Evolutionary conservation across 2,329 filamentous ascomycete genomes (phyloP).

Genomic region (Alternaria gaisen): DNA sequence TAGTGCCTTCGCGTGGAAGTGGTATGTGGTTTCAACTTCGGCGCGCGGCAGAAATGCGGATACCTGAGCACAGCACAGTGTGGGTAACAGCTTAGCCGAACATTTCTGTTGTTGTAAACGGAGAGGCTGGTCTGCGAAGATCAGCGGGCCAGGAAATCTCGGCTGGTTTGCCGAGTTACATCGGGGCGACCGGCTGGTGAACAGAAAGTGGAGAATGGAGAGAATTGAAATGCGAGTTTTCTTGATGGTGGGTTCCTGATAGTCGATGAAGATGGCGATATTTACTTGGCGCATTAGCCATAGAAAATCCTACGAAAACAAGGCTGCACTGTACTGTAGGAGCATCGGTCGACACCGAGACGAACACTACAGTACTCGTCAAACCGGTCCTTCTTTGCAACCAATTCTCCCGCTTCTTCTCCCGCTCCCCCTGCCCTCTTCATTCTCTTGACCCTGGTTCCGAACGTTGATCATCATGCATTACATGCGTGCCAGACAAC

Average conservation of each 20-base stretch:
- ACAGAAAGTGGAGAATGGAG: not conserved
- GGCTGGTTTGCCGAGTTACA: conserved; percentile 1
- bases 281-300: not conserved
- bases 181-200: not conserved
- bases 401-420: conserved; percentile 7
- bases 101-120: not conserved
- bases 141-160: not conserved
- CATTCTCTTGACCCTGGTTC: not conserved
- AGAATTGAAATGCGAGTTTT: not conserved
- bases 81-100: conserved; percentile 2
- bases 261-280: not conserved
- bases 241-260: not conserved
- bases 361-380: not conserved
- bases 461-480: conserved; percentile 4
- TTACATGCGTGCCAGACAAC: conserved; percentile 4
- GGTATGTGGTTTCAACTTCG: conserved; percentile 4
- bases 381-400: conserved; percentile 2
- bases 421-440: conserved; percentile 2
- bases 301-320: not conserved
- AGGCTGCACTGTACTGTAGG: not conserved
- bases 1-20: conserved; percentile 6
- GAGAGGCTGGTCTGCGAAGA: conserved; percentile 4
- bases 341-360: not conserved
- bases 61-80: not conserved
- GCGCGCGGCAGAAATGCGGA: conserved; percentile 8